Evolutionary conservation across 495 filamentous ascomycete genomes (phyloP), one percentile per base, ranked within the genome.

Genomic region (Aspergillus ellipticus): DNA sequence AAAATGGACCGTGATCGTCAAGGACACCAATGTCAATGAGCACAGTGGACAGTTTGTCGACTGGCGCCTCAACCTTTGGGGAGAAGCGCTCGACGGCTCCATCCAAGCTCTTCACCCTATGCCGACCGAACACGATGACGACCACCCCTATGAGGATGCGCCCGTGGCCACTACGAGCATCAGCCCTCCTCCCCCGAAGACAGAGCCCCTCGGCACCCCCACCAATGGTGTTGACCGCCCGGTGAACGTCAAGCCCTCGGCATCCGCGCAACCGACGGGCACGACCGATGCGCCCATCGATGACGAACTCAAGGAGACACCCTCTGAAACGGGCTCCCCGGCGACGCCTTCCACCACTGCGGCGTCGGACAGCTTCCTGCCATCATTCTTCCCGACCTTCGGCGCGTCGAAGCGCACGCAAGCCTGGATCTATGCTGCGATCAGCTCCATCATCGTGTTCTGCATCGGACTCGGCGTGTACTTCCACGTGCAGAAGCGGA

Each of bases 41-140:
- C 63, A 85, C 64, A 81, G 71, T 6, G 94, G 94, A 48, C 85
- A 77, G 16, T 94, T 97, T 63, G 80, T 82, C 42, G 92, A 98
- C 71, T 98, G 93, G 93, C 88, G 90, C 60, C 79, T 98, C 37
- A 95, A 89, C 60, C 80, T 98, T 20, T 98, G 92, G 91, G 95
- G 95, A 55, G 90, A 96, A 66, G 76, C 79, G 54, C 86, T 87
- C 56, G 91, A 97, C 65, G 79, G 85, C 19, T 72, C 79, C 21
- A 87, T 83, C 53, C 86, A 90, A 46, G 74, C 70, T 28, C 71
- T 88, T 3, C 82, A 94, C 20, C 95, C 94, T 20, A 81, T 97
- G 74, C 94, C 94, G 0, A 85, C 79, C 5, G 89, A 91, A 48
- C 77, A 90, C 47, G 91, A 96, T 59, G 89, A 97, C 65, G 84